A percentile compares a stretch with the other conserved stretches of the same genome.
Conservation (phyloP, 1,284 basidiomycete species). For the Ustilago xerochloae region DNA sequence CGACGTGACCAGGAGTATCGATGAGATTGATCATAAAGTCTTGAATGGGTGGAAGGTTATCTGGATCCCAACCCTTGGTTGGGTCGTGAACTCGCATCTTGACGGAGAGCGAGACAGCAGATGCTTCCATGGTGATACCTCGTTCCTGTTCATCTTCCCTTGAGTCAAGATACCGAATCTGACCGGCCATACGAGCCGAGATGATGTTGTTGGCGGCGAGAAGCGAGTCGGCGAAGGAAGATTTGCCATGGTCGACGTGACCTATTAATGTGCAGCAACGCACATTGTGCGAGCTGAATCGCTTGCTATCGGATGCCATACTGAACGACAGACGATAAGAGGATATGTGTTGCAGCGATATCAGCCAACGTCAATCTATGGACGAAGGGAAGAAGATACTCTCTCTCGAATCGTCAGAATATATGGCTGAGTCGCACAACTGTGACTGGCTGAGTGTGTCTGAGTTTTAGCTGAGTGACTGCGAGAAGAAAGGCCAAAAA, state of each 20-base stretch:
- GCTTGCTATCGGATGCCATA: constrained; percentile 44
- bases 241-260: constrained; percentile 68
- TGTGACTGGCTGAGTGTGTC: not conserved
- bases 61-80: constrained; percentile 48
- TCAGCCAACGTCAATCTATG: constrained; percentile 10
- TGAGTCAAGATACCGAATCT: constrained; percentile 93
- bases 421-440: constrained; percentile 18
- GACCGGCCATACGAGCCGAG: constrained; percentile 91
- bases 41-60: constrained; percentile 64
- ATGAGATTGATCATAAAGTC: constrained; percentile 91
- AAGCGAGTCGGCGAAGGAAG: constrained; percentile 88
- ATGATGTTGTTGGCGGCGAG: constrained; percentile 98
- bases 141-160: constrained; percentile 97
- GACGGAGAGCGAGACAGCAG: constrained; percentile 74
- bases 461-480: not conserved
- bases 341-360: not conserved
- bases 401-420: not conserved
- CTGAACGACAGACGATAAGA: not conserved
- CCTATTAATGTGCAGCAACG: constrained; percentile 67
- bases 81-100: constrained; percentile 59
- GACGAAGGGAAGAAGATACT: not conserved
- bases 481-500: not conserved
- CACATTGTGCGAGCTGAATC: constrained; percentile 62
- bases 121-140: constrained; percentile 99
- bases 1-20: constrained; percentile 98